Evolutionary conservation across 805 yeast species (phyloP).

Genomic region (Danielia reshetovae): DNA sequence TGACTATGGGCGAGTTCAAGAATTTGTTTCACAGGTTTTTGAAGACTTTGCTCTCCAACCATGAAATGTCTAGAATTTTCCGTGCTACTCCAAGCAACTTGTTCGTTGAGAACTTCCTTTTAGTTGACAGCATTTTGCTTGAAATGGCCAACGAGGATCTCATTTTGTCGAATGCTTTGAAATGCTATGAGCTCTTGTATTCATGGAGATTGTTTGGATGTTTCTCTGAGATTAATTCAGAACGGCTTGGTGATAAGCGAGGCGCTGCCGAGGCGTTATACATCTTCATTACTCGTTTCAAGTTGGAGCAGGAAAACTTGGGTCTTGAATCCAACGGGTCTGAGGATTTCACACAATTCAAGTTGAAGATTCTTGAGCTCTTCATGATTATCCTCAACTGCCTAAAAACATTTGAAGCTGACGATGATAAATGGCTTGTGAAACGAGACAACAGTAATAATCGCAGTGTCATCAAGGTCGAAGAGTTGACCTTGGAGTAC

Average conservation of each 20-base stretch:
- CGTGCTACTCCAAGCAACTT: conserved; percentile 15
- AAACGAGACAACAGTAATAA: conserved; percentile 13
- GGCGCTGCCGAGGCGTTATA: conserved; percentile 42
- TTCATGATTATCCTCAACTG: conserved; percentile 40
- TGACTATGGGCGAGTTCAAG: conserved; percentile 10
- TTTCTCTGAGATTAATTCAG: conserved; percentile 5
- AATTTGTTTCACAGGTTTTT: conserved; percentile 24
- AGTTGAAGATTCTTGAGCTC: conserved; percentile 37
- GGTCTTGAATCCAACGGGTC: conserved; percentile 9
- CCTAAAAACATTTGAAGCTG: conserved; percentile 29
- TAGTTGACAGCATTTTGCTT: conserved; percentile 31
- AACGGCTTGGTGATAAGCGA: conserved; percentile 31
- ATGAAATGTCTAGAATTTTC: conserved; percentile 22
- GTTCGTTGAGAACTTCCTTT: conserved; percentile 22
- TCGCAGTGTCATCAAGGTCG: conserved; percentile 22
- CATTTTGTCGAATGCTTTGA: conserved; percentile 26
- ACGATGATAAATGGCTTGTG: conserved; percentile 37
- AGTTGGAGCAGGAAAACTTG: conserved; percentile 18
- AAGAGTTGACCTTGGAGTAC: conserved; percentile 31
- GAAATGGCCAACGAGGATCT: conserved; percentile 31
- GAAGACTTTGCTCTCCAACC: conserved; percentile 21
- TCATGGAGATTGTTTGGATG: conserved; percentile 38
- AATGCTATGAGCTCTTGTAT: conserved; percentile 34
- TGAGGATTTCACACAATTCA: conserved; percentile 29
- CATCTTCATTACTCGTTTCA: conserved; percentile 33